Evolutionary conservation across 306 rosid species (phyloP), one percentile per base, ranked within the genome.

Genomic region (Psophocarpus tetragonolobus): DNA sequence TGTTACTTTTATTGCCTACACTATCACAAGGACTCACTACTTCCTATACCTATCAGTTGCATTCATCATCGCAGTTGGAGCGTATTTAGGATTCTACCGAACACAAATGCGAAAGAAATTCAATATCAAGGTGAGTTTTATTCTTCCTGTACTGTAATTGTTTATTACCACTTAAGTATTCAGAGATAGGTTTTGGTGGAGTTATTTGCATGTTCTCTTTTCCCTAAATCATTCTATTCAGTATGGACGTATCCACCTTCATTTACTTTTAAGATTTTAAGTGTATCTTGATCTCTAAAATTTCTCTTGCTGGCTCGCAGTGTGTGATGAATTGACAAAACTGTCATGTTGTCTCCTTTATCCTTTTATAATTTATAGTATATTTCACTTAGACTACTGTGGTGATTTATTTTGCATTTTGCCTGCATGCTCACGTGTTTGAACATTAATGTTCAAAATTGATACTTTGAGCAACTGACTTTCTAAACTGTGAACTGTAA

Each of bases 51-150:
- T 87, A 67, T 91, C 92, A 3, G 83, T 90, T 85, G 93, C 88
- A 76, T 85, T 91, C 80, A 58, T 84, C 36, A 5, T 96, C 80
- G 76, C 83, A 18, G 48, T 87, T 9, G 98, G 91, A 76, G 80
- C 87, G 1, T 92, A 92, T 83, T 36, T 90, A 88, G 99, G 99
- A 64, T 90, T 88, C 78, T 92, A 91, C 66, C 94, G 99, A 33
- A 91, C 94, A 4, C 93, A 87, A 69, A 91, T 91, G 47, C 88
- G 87, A 74, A 96, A 81, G 90, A 96, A 91, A 87, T 96, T 96
- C 84, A 96, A 96, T 87, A 93, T 96, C 78, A 87, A 90, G 96
- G 99, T 93, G 30, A 78, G 83, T 21, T 35, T 57, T 53, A 39
- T 50, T 42, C 12, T 77, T 68, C 62, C 3, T 45, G 11, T 60